Conservation (phyloP, 2,329 filamentous ascomycete species). For the Pezicula rhizophila region DNA sequence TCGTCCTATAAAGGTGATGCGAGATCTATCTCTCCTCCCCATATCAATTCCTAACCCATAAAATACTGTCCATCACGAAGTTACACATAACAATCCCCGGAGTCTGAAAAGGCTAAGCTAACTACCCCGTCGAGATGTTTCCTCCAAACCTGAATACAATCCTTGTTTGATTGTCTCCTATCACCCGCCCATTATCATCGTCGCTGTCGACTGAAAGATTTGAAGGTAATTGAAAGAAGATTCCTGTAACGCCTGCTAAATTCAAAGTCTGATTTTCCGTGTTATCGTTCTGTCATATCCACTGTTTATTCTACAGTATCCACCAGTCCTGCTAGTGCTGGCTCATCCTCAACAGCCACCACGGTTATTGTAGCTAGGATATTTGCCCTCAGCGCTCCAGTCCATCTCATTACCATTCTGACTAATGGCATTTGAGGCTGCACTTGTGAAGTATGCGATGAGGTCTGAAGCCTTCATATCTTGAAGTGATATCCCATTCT, state of each 20-base stretch:
- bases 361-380: conserved; percentile 15
- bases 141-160: conserved; percentile 1
- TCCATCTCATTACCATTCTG: conserved; percentile 14
- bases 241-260: conserved; percentile 15
- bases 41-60: conserved; percentile 1
- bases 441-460: conserved; percentile 23
- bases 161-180: background rate
- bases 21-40: conserved; percentile 7
- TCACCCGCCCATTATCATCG: conserved; percentile 7
- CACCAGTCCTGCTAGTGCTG: conserved; percentile 14
- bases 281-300: conserved; percentile 1
- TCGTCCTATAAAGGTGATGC: conserved; percentile 1
- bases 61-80: conserved; percentile 1
- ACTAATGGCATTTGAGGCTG: conserved; percentile 14
- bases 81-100: conserved; percentile 14
- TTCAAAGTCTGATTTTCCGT: conserved; percentile 12
- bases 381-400: conserved; percentile 20
- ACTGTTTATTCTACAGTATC: conserved; percentile 10
- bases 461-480: conserved; percentile 19
- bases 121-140: conserved; percentile 20
- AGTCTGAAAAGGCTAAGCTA: conserved; percentile 10
- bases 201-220: conserved; percentile 3
- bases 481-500: conserved; percentile 10
- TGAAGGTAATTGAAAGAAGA: conserved; percentile 4
- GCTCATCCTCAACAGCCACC: background rate